Conservation (phyloP, 148 eudicot species). For the Persicaria maculosa region DNA sequence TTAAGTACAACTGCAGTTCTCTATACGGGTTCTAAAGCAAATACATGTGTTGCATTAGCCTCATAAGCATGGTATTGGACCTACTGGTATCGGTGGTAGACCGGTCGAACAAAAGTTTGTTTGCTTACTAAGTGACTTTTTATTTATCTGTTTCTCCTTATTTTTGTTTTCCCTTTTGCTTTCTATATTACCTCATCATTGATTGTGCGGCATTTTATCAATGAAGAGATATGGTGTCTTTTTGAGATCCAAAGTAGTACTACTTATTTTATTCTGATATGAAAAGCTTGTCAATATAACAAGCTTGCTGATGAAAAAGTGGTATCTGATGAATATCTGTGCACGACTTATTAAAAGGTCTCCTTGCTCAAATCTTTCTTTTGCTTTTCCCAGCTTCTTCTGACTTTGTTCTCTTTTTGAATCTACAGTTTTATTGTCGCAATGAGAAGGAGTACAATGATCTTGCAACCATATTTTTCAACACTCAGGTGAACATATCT, state of each 20-base stretch:
- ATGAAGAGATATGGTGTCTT: too few species aligned
- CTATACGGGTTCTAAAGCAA: not conserved
- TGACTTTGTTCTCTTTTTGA: not conserved
- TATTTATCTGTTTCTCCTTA: not conserved
- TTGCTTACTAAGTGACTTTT: not conserved
- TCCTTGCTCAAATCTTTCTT: not conserved
- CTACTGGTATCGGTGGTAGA: too few species aligned
- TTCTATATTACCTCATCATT: not conserved
- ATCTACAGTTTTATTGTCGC: conserved; percentile 67
- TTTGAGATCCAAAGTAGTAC: too few species aligned
- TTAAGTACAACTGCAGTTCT: not conserved
- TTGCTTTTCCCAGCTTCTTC: not conserved
- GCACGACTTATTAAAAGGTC: too few species aligned
- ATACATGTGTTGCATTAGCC: not conserved
- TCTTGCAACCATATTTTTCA: conserved; percentile 96
- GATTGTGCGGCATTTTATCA: not conserved
- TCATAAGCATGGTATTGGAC: not conserved
- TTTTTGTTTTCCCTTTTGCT: not conserved
- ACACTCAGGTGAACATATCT: conserved; percentile 66
- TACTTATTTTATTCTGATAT: too few species aligned
- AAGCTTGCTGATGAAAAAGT: too few species aligned
- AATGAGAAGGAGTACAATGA: conserved; percentile 82
- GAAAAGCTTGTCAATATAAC: too few species aligned
- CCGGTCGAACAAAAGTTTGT: not conserved
- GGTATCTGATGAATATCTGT: not conserved